Base-by-base conservation (phyloP, 2,329 filamentous ascomycete genomes). In the Colletotrichum cereale region DNA sequence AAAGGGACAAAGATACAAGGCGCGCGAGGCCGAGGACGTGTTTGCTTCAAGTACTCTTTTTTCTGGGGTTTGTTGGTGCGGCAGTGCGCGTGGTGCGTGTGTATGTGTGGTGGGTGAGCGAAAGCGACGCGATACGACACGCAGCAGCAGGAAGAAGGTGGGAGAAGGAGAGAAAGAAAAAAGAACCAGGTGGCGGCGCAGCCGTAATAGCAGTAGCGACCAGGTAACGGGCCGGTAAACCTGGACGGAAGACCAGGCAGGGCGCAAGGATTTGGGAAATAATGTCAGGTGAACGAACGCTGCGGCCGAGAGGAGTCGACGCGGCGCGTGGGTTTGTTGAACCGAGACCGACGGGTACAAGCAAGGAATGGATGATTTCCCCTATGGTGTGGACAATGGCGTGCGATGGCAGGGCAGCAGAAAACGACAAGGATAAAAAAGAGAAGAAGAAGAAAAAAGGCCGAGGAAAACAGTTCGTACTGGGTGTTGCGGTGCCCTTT, bases 1-100 rank as follows among this genome's bases (percentile, higher is more conserved):
- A 66, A 73, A 66, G 68, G 68, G 65, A 73, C 68, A 73, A 73
- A 71, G 69, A 72, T 71, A 72, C 69, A 73, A 72, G 63, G 58
- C 55, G 68, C 63, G 71, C 68, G 60, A 71, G 52, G 71, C 69
- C 67, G 71, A 73, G 71, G 64, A 67, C 63, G 57, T 64, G 71
- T 71, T 71, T 71, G 57, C 67, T 73, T 73, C 71, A 73, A 73
- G 71, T 73, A 73, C 68, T 71, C 58, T 62, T 72, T 63, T 57
- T 71, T 55, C 60, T 40, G 60, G 58, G 60, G 60, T 48, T 52
- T 36, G 60, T 21, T 50, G 42, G 42, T 36, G 58, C 58, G 58
- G 42, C 34, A 26, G 42, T 62, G 31, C n/a, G 58, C 47, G 44
- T 36, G 42, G 29, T 40, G 29, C 26, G 31, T 47, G 58, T 26